Evolutionary conservation across 75 land plant genomes (phyloP), one percentile per base, ranked within the genome.

Genomic region (Sequoia sempervirens): DNA sequence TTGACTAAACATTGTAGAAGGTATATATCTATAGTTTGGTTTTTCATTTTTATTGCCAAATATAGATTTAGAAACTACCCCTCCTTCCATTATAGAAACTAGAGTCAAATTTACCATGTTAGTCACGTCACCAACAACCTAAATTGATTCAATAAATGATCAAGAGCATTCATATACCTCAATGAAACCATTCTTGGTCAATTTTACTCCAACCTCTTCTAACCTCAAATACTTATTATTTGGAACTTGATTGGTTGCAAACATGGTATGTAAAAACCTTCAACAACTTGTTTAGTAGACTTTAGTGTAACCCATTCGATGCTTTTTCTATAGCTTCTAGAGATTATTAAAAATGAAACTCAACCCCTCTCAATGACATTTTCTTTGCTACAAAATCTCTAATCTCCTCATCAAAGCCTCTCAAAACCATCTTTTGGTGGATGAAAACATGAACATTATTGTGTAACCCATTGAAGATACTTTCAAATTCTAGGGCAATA

Each of bases 121-220:
- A 26, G 99, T 98, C 18, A 92, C 99, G 90, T 98, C 99, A 68
- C 99, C 99, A 80, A 98, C 95, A 69, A 99, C 99, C 99, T 99
- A 98, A 75, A 98, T 96, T 43, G 95, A 93, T 76, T 94, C 94
- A 66, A 98, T 93, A 64, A 89, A 90, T 66, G 99, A 91, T 50
- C 89, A 88, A 72, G 99, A 98, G 73, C 87, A 98, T 36, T 96
- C 95, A 90, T 98, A 54, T 86, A 97, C 99, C 96, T 88, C 86
- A 81, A 97, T 91, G 41, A 98, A 95, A 80, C 99, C 99, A 89
- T 91, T 92, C 85, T 93, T 89, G 86, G 64, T 81, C 89, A 97
- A n/a, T 85, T 92, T 89, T 2, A 97, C 99, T 30, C 99, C 99
- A 36, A 93, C 92, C 34, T 83, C 84, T 78, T 97, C 99, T 86